Base-by-base conservation (phyloP, 768 basidiomycete genomes). In the Pisolithus microcarpus region DNA sequence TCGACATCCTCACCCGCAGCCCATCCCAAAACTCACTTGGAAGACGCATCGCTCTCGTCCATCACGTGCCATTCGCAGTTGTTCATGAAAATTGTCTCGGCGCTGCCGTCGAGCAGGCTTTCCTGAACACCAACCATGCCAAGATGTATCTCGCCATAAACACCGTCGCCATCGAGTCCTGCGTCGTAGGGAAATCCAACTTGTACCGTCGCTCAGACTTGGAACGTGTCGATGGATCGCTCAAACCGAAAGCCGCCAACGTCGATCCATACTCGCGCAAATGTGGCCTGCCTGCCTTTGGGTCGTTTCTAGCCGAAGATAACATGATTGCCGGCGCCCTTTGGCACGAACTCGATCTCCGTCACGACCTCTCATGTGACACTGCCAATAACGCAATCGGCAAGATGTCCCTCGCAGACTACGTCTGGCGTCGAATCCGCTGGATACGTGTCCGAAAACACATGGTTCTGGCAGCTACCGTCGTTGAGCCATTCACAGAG, bases 101-200 rank as follows among this genome's bases (percentile, higher is more conserved):
- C 2, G 84, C 92, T 26, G 75, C 80, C 54, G 74, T 98, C 24
- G 96, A 99, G 70, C 87, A 91, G 54, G 91, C 90, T 0, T 99
- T 95, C 66, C 71, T 99, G 51, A 97, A 97, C 66, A 95, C 93
- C 5, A 97, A 91, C 54, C 96, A 98, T 61, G 91, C 95, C 23
- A 98, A 94, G 70, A 93, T 97, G 88, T 97, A 98, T 61, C 77
- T 97, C 48, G 93, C 92, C 9, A 91, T 97, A 64, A 94, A 95
- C 70, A 79, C 86, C 0, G 71, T 87, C 43, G 90, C 87, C 10
- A 70, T 93, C 39, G 95, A 96, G 50, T 95, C 93, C 1, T 99
- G 96, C 61, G 92, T 98, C 5, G 85, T 96, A 52, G 96, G 96
- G 56, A 99, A 99, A 70, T 95, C 92, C 38, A 93, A 92, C 65